A percentile compares a stretch with the other conserved stretches of the same genome.
phyloP scores from a whole-genome alignment of 805 yeast genomes.

The Saturnispora dispora region DNA sequence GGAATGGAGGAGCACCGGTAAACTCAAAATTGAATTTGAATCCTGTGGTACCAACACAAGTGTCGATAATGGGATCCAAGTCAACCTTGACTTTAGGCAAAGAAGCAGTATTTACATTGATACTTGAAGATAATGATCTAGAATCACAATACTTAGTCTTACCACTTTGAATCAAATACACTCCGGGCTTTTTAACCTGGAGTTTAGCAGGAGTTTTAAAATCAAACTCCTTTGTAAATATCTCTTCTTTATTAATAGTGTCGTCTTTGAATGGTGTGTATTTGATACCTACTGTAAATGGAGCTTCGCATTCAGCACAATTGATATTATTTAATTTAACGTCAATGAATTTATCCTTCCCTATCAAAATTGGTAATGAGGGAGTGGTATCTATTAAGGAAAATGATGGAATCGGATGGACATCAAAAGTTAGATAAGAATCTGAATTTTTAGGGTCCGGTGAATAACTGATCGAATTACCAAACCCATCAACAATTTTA shows the following conservation, averaged over 20 bases:
- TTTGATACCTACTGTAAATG: constrained; percentile 33
- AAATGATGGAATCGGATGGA: constrained; percentile 49
- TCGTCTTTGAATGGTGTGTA: constrained; percentile 24
- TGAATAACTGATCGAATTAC: constrained; percentile 43
- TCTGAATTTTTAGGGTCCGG: constrained; percentile 28
- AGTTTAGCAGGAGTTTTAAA: constrained; percentile 22
- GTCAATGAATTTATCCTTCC: constrained; percentile 26
- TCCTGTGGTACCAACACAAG: constrained; percentile 90
- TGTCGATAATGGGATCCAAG: constrained; percentile 62
- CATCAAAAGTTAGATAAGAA: constrained; percentile 37
- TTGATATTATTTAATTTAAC: constrained; percentile 19
- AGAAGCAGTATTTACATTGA: constrained; percentile 36
- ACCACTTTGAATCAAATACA: constrained; percentile 46
- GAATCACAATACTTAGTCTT: constrained; percentile 61
- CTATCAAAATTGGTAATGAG: constrained; percentile 22
- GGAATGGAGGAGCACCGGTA: constrained; percentile 77
- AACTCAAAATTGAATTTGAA: constrained; percentile 59
- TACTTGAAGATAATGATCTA: constrained; percentile 46
- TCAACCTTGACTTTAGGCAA: constrained; percentile 34
- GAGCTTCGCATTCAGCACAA: constrained; percentile 34
- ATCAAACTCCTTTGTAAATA: constrained; percentile 23
- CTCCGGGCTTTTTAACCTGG: constrained; percentile 51
- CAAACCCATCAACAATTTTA: constrained; percentile 57
- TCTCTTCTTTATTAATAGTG: constrained; percentile 2
- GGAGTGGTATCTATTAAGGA: constrained; percentile 33